phyloP scores from a whole-genome alignment of 352 stramenopile genomes.

The Phytophthora nicotianae region DNA sequence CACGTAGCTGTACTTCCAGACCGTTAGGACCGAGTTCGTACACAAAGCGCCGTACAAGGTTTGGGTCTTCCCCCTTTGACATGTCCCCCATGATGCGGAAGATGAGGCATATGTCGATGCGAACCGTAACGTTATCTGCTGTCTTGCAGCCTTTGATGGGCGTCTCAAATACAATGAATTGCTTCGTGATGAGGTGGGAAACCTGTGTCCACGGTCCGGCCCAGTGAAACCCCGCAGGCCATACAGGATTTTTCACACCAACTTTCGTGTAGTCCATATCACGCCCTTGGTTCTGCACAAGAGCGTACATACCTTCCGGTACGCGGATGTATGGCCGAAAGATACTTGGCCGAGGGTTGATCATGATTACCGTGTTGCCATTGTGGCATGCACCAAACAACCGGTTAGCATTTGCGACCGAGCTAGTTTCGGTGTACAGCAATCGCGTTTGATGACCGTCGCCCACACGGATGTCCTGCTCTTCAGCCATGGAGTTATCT shows the following conservation, averaged over 20 bases:
- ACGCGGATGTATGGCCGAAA: constrained; percentile 87
- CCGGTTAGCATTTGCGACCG: constrained; percentile 74
- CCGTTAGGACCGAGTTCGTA: constrained; percentile 87
- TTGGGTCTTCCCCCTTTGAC: constrained; percentile 77
- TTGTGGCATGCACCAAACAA: constrained; percentile 80
- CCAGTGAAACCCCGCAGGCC: constrained; percentile 80
- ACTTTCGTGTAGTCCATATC: constrained; percentile 66
- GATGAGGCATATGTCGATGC: constrained; percentile 88
- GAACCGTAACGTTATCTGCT: constrained; percentile 85
- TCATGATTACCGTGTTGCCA: constrained; percentile 83
- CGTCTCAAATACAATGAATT: constrained; percentile 88
- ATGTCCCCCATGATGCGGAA: constrained; percentile 91
- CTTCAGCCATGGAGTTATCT: background rate
- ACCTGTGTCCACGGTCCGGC: constrained; percentile 74
- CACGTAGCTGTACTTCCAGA: constrained; percentile 84
- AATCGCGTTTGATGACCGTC: constrained; percentile 55
- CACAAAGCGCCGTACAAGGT: constrained; percentile 87
- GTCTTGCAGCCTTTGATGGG: constrained; percentile 91
- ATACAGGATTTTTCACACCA: constrained; percentile 51
- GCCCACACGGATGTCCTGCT: background rate
- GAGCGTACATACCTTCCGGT: constrained; percentile 87
- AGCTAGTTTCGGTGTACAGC: constrained; percentile 45
- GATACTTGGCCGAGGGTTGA: constrained; percentile 59
- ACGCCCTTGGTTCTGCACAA: constrained; percentile 86
- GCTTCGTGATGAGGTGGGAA: constrained; percentile 88